These are phyloP conservation scores for Datura wrightii DNA, from an alignment of 257 asterid genomes.

Conservation along the genomic window DNA sequence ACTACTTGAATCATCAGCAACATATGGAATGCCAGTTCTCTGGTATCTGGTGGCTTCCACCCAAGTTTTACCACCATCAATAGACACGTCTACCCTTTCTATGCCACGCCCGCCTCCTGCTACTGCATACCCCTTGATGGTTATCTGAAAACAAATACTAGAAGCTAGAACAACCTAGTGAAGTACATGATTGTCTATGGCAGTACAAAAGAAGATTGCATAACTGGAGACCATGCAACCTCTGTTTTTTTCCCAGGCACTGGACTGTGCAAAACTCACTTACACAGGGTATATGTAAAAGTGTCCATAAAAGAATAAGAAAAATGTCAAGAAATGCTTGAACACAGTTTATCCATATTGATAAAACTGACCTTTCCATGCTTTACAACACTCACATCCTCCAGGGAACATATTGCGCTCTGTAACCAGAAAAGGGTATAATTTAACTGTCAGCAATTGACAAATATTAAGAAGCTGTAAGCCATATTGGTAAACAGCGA, in stretches of 20 bases:
- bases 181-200: background rate
- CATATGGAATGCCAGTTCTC: constrained; percentile 66
- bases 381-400: constrained; percentile 64
- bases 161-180: constrained; percentile 4
- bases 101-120: constrained; percentile 99
- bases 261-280: background rate
- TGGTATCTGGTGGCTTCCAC: constrained; percentile 83
- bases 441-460: constrained; percentile 8
- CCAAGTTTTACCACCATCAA: constrained; percentile 93
- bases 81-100: constrained; percentile 87
- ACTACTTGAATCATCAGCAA: constrained; percentile 61
- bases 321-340: background rate
- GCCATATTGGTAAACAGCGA: background rate
- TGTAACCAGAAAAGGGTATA: constrained; percentile 55
- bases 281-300: background rate
- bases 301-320: background rate
- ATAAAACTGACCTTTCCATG: constrained; percentile 76
- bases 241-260: background rate
- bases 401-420: constrained; percentile 92
- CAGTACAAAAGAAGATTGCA: background rate
- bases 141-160: constrained; percentile 53
- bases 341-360: background rate
- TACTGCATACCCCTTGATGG: constrained; percentile 86
- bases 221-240: background rate
- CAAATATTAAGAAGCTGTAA: background rate